Evolutionary conservation across 768 basidiomycete species (phyloP), one percentile per base, ranked within the genome.

Genomic region (Kwoniella newhampshirensis): DNA sequence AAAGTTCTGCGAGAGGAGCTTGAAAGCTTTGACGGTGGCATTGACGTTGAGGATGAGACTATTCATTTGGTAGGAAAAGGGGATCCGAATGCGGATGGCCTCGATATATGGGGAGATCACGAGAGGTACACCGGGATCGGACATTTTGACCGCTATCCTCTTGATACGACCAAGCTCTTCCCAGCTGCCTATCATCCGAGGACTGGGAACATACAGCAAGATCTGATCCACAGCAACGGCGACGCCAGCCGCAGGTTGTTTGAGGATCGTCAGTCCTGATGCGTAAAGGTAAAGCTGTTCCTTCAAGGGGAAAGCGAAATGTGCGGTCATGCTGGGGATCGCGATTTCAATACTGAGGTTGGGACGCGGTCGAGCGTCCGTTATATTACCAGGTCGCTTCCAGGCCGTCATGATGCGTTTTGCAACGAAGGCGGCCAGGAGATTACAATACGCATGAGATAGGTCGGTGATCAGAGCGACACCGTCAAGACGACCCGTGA

Each of bases 71-170:
- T 87, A 94, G 12, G 85, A 84, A 70, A 83, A 83, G 1, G 93
- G 91, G 32, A 98, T 85, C 18, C 85, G 84, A n/a, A 96, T 67
- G 21, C 84, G 84, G 1, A 83, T 81, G 48, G 84, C 85, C 32
- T 88, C 84, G 18, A 82, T 84, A 23, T 81, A 77, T 48, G 88
- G 72, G 4, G 77, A 68, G 51, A 92, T 76, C 39, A 46, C 50
- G 13, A 62, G 58, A 1, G 57, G 55, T 26, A 67, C 51, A 7
- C 59, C 49, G 60, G 74, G 45, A 73, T 70, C 59, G 78, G 75
- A 23, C 73, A 80, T 12, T 78, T 63, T 54, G n/a, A 79, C 53
- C 0, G 78, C 77, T 80, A 86, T 83, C 42, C 79, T 78, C 53
- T 82, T 81, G 1, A 93, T 66, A 7, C 81, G 81, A 4, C 81